A percentile compares a stretch with the other conserved stretches of the same genome.
phyloP scores from a whole-genome alignment of 1,139 yeast species.

The Pichia inconspicua region DNA sequence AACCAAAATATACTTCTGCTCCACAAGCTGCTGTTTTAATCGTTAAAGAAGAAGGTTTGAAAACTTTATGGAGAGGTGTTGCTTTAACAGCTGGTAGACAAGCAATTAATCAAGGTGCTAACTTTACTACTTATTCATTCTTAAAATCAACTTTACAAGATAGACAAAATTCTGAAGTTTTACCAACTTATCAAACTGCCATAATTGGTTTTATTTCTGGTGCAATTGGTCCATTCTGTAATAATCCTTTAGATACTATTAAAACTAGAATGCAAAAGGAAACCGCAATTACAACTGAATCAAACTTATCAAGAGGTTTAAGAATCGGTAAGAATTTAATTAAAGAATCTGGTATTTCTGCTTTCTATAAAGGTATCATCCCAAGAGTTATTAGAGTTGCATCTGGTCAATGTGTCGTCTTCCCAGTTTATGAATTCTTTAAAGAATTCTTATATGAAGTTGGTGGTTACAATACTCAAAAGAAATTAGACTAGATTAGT shows the following conservation, averaged over 20 bases:
- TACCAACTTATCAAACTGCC: slow-evolving; percentile 94
- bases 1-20: slow-evolving; percentile 87
- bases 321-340: slow-evolving; percentile 77
- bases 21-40: slow-evolving; percentile 84
- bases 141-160: slow-evolving; percentile 64
- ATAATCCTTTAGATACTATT: slow-evolving; percentile 95
- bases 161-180: slow-evolving; percentile 53
- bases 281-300: slow-evolving; percentile 56
- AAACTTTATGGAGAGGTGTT: slow-evolving; percentile 89
- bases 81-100: slow-evolving; percentile 95
- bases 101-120: slow-evolving; percentile 97
- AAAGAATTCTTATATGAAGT: slow-evolving; percentile 56
- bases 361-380: slow-evolving; percentile 92
- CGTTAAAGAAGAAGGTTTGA: slow-evolving; percentile 83
- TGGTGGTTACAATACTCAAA: slow-evolving; percentile 28
- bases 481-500: slow-evolving; percentile 17
- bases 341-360: slow-evolving; percentile 81
- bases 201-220: slow-evolving; percentile 87
- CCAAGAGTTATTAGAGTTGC: slow-evolving; percentile 99
- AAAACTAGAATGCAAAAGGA: slow-evolving; percentile 96
- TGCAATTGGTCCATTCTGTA: slow-evolving; percentile 95
- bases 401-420: slow-evolving; percentile 98
- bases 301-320: slow-evolving; percentile 66
- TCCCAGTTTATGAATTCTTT: slow-evolving; percentile 90
- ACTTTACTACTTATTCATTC: slow-evolving; percentile 90